Conservation (phyloP, 768 basidiomycete genomes). For the Suillus brevipes region DNA sequence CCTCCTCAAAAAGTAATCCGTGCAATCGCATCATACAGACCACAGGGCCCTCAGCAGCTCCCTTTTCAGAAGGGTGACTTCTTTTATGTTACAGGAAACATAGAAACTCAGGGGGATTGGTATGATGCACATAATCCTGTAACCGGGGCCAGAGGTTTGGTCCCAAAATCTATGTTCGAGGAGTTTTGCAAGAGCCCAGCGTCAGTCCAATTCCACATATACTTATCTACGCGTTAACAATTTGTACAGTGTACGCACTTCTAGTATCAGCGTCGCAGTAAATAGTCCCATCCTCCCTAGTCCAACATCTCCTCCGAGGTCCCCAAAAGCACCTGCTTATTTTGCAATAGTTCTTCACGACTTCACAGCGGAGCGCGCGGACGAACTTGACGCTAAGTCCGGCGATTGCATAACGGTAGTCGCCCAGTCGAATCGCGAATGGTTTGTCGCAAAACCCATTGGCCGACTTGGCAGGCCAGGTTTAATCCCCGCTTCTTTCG, state of each 20-base stretch:
- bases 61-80: constrained; percentile 94
- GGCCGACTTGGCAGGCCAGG: constrained; percentile 93
- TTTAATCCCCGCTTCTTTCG: constrained; percentile 95
- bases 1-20: constrained; percentile 97
- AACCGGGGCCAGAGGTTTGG: constrained; percentile 86
- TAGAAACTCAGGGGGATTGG: constrained; percentile 58
- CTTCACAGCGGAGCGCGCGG: constrained; percentile 91
- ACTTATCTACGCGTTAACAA: constrained; percentile 7
- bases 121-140: constrained; percentile 96
- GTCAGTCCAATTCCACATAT: constrained; percentile 43
- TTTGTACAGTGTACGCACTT: constrained; percentile 41
- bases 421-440: constrained; percentile 99
- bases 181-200: constrained; percentile 76
- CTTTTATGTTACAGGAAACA: constrained; percentile 90
- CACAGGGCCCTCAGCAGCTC: constrained; percentile 80
- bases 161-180: constrained; percentile 86
- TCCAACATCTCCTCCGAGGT: constrained; percentile 34
- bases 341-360: constrained; percentile 97
- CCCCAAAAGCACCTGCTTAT: constrained; percentile 60
- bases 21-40: constrained; percentile 65
- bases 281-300: constrained; percentile 25
- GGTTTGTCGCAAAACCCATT: constrained; percentile 99
- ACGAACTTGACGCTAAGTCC: constrained; percentile 92
- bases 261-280: constrained; percentile 29
- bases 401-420: constrained; percentile 96